Percentiles rank a stretch among this genome's conserved stretches.
These are phyloP conservation scores for Penicillium sp. DNA, from an alignment of 2,329 filamentous ascomycete species.

Conservation along the genomic window DNA sequence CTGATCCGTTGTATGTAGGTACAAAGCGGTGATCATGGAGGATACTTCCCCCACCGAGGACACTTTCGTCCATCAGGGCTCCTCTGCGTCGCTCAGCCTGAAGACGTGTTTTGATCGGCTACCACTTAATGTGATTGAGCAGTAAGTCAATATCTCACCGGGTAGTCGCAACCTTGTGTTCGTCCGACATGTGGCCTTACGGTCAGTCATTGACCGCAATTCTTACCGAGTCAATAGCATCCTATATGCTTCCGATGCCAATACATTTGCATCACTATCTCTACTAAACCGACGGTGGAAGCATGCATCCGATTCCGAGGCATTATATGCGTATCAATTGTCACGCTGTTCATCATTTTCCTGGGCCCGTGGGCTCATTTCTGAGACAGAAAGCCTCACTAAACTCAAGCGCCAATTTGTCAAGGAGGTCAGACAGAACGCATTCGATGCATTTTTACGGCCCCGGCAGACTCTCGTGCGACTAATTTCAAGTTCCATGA, in stretches of 20 bases:
- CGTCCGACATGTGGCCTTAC: not conserved
- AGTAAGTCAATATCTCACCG: conserved; percentile 9
- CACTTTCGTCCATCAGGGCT: not conserved
- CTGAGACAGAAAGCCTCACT: conserved; percentile 51
- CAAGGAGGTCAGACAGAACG: conserved; percentile 69
- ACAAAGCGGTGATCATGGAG: conserved; percentile 21
- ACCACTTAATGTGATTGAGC: conserved; percentile 21
- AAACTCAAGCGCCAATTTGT: conserved; percentile 64
- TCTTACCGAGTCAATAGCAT: conserved; percentile 38
- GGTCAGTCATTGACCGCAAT: not conserved
- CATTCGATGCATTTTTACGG: conserved; percentile 72
- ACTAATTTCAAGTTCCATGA: conserved; percentile 78
- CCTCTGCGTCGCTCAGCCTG: not conserved
- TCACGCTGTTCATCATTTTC: conserved; percentile 43
- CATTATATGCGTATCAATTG: conserved; percentile 47
- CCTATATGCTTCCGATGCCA: conserved; percentile 45
- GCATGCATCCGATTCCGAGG: conserved; percentile 38
- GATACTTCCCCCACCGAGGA: conserved; percentile 12
- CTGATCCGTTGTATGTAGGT: conserved; percentile 16
- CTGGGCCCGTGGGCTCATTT: conserved; percentile 33
- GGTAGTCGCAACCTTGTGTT: not conserved
- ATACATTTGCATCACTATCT: conserved; percentile 46
- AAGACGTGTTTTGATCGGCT: conserved; percentile 18
- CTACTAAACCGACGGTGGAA: conserved; percentile 47
- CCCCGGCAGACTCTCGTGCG: conserved; percentile 70